Evolutionary conservation across 257 asterid species (phyloP).

Genomic region (Nicotiana attenuata): DNA sequence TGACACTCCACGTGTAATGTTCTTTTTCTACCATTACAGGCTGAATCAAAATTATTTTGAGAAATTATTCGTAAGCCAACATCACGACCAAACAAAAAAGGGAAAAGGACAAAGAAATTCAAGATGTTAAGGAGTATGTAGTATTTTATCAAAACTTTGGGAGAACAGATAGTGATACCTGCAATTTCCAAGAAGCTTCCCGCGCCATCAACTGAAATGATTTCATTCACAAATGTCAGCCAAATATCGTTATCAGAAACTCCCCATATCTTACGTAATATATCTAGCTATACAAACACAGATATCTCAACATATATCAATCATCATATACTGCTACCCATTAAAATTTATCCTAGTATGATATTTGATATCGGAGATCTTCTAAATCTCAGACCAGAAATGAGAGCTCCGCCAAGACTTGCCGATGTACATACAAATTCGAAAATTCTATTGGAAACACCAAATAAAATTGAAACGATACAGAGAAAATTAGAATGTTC

Average conservation of each 20-base stretch:
- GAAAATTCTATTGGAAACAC: not conserved
- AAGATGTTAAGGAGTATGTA: not conserved
- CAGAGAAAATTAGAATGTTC: not conserved
- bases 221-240: not conserved
- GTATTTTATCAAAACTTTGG: not conserved
- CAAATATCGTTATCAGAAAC: not conserved
- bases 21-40: no score
- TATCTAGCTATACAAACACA: no score
- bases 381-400: not conserved
- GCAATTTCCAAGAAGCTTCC: constrained; percentile 5
- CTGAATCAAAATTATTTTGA: no score
- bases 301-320: not conserved
- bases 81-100: no score
- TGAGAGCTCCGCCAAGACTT: not conserved
- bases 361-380: no score
- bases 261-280: not conserved
- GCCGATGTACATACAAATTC: not conserved
- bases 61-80: no score
- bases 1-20: no score
- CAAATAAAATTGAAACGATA: not conserved
- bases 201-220: not conserved
- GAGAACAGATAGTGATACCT: not conserved
- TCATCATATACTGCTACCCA: not conserved
- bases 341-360: no score
- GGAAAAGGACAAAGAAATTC: no score